Percentiles rank a stretch among this genome's conserved stretches.
Conservation (phyloP, 75 land plant species). For the Cryptomeria japonica region DNA sequence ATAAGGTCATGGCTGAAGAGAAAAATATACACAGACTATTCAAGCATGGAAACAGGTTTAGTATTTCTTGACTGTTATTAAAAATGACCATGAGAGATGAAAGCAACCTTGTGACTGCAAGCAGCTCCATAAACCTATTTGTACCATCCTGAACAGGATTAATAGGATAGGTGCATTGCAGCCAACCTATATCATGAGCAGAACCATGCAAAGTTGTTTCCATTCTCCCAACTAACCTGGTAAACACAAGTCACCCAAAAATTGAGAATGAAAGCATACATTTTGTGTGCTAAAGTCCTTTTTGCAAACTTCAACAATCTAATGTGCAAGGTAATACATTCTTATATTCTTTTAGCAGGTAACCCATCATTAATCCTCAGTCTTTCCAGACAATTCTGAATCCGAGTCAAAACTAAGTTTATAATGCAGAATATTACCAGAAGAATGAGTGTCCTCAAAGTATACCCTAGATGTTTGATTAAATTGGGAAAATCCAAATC, state of each 20-base stretch:
- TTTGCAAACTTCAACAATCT: background rate
- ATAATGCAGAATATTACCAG: background rate
- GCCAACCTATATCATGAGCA: conserved; percentile 97
- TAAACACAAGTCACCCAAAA: background rate
- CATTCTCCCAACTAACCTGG: conserved; percentile 68
- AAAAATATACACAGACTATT: background rate
- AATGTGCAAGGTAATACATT: background rate
- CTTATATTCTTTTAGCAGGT: background rate
- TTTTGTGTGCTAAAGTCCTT: background rate
- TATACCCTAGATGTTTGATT: too few species aligned
- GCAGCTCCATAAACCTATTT: conserved; percentile 67
- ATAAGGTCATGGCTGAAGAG: conserved; percentile 2
- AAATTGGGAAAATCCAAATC: too few species aligned
- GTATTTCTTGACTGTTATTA: background rate
- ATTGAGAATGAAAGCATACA: background rate
- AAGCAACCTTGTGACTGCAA: conserved; percentile 68
- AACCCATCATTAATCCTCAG: background rate
- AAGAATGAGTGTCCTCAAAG: too few species aligned
- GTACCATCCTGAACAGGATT: conserved; percentile 94
- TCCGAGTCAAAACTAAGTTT: background rate
- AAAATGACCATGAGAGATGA: background rate
- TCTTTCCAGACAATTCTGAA: background rate
- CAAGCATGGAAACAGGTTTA: background rate
- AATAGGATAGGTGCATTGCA: conserved; percentile 50
- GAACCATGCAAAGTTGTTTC: conserved; percentile 90